These are phyloP conservation scores for Cordyceps farinosa DNA, from an alignment of 2,329 filamentous ascomycete species.

Conservation along the genomic window DNA sequence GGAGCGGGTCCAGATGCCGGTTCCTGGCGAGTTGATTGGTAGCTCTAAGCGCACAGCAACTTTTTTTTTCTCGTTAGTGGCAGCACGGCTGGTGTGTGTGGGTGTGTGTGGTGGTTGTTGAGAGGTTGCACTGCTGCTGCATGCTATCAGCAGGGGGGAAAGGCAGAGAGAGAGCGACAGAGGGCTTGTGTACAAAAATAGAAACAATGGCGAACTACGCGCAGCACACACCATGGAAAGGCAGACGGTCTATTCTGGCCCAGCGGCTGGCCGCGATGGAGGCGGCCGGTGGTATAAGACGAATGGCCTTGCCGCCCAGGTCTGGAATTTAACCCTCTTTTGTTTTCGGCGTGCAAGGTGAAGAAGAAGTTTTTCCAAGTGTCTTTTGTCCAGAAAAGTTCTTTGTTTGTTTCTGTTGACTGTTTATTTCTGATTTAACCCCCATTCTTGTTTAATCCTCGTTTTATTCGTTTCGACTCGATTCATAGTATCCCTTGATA, in stretches of 20 bases:
- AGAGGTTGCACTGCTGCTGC: neutral
- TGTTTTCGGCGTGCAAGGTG: constrained; percentile 37
- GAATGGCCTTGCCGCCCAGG: constrained; percentile 44
- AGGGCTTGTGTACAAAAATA: constrained; percentile 34
- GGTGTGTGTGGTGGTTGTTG: neutral
- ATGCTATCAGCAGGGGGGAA: neutral
- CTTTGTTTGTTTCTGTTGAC: constrained; percentile 21
- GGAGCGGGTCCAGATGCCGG: neutral
- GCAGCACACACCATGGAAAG: neutral
- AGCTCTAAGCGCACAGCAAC: constrained; percentile 14
- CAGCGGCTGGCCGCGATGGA: constrained; percentile 34
- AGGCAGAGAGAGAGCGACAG: neutral
- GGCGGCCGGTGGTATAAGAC: constrained; percentile 56
- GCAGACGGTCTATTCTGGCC: neutral
- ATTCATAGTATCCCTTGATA: constrained; percentile 26
- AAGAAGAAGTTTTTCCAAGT: constrained; percentile 45
- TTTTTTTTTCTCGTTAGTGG: neutral
- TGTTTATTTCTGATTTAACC: constrained; percentile 22
- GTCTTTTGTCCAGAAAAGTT: constrained; percentile 36
- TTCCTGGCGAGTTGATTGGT: neutral
- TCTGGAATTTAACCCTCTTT: constrained; percentile 40
- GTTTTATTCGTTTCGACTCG: constrained; percentile 11
- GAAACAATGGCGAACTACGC: constrained; percentile 27
- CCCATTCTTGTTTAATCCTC: constrained; percentile 32
- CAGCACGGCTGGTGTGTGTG: no score